Base-by-base conservation (phyloP, 805 yeast genomes). In the Lachancea fermentati region DNA sequence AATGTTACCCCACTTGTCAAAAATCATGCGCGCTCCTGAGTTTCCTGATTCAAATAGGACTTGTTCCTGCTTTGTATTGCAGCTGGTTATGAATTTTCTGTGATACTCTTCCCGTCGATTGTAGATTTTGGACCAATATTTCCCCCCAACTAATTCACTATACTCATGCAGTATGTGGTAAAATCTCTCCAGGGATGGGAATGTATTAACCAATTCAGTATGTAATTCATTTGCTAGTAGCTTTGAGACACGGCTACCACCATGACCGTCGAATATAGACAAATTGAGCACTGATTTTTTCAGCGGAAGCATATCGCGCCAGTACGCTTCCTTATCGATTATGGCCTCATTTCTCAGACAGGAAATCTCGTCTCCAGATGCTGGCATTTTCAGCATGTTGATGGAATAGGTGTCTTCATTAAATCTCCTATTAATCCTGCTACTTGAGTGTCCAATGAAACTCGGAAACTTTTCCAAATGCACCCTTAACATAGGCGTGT, bases 181-280 rank as follows among this genome's bases (percentile, higher is more conserved):
- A 53, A 73, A 61, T 41, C 64, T 53, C 37, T 58, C 54, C 42
- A 66, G 45, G 4, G 51, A 49, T 0, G 59, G 53, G 1, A 55
- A 38, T 36, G 58, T 69, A 28, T 46, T 51, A 47, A 78, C 95
- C 56, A 75, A 75, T 51, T 60, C 70, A 48, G 55, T 57, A 41
- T 71, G 78, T 22, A 93, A 67, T 40, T 78, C 67, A 3, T 69
- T 61, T 15, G 71, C 64, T 9, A 89, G 66, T 52, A 73, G 83
- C 17, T 67, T 71, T 34, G 88, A 72, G 52, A 95, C 85, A 39
- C 80, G 79, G 17, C 69, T 71, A 16, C 96, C 95, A 5, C 97
- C 98, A 63, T 93, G 98, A 7, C 98, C 98, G 63, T 93, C 98
- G 60, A 85, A 88, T 1, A 93, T 73, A 34, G 78, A 76, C 52